A percentile compares a stretch with the other conserved stretches of the same genome.
Conservation (phyloP, 1,284 basidiomycete genomes). For the Ustilago crameri region DNA sequence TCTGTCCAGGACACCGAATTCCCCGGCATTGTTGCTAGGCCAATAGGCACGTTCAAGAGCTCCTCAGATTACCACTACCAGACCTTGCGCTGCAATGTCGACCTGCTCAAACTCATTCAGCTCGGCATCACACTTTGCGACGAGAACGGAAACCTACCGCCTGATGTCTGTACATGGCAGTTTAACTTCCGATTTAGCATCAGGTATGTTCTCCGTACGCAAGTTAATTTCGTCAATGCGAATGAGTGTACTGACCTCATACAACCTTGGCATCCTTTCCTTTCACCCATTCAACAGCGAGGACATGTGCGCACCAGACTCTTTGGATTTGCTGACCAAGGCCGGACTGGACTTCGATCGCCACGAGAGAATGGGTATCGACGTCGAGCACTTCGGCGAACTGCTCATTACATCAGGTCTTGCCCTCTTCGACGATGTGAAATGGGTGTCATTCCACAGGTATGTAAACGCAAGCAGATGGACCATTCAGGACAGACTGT, state of each 20-base stretch:
- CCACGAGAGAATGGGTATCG: conserved; percentile 90
- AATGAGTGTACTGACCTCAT: background rate
- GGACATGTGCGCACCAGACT: conserved; percentile 98
- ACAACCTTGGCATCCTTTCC: background rate
- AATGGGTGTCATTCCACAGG: conserved; percentile 94
- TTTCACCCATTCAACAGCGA: conserved; percentile 69
- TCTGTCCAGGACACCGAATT: conserved; percentile 84
- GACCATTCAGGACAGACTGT: too few species aligned
- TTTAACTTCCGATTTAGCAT: conserved; percentile 97
- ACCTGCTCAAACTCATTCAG: conserved; percentile 97
- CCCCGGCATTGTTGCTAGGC: conserved; percentile 95
- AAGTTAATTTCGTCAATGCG: background rate
- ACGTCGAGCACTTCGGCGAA: conserved; percentile 95
- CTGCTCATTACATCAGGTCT: conserved; percentile 94
- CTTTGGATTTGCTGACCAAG: conserved; percentile 91
- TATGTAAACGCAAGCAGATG: too few species aligned
- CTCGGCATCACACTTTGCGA: conserved; percentile 94
- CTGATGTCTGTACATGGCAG: conserved; percentile 91
- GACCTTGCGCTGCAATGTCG: conserved; percentile 95
- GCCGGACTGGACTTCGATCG: conserved; percentile 95
- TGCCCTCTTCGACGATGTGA: conserved; percentile 87
- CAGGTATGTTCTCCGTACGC: conserved; percentile 65
- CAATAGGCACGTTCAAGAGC: conserved; percentile 94
- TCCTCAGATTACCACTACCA: conserved; percentile 99
- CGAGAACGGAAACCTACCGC: conserved; percentile 87